phyloP scores from a whole-genome alignment of 768 basidiomycete genomes.

The Gymnopilus junonius region DNA sequence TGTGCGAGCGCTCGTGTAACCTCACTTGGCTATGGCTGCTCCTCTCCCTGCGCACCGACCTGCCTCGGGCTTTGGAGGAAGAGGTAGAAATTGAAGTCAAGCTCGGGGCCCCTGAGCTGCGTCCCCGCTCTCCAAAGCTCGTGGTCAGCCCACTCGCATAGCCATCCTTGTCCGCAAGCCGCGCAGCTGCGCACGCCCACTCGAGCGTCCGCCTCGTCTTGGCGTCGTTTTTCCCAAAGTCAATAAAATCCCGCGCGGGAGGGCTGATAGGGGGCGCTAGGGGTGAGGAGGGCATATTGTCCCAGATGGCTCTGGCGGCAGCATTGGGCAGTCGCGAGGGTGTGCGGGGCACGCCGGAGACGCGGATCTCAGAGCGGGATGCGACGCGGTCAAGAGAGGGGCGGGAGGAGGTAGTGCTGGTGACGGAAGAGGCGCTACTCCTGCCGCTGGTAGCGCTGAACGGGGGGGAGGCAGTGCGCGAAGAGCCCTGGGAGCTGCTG shows the following conservation, averaged over 20 bases:
- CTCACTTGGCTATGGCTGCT: neutral
- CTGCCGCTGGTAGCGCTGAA: constrained; percentile 31
- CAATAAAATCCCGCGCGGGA: constrained; percentile 48
- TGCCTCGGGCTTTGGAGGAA: neutral
- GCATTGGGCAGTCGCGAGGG: constrained; percentile 42
- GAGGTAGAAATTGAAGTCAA: neutral
- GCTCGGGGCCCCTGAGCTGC: constrained; percentile 1
- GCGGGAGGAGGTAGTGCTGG: constrained; percentile 35
- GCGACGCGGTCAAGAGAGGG: constrained; percentile 65
- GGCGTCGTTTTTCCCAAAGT: constrained; percentile 51
- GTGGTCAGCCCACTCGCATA: constrained; percentile 20
- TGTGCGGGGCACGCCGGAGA: constrained; percentile 40
- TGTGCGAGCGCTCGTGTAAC: neutral
- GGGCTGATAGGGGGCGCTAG: constrained; percentile 58
- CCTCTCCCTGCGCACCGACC: constrained; percentile 4
- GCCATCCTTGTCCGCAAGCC: constrained; percentile 49
- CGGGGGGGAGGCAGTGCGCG: constrained; percentile 25
- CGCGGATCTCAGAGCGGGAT: constrained; percentile 54
- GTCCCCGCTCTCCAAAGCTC: constrained; percentile 16
- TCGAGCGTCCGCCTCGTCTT: constrained; percentile 61
- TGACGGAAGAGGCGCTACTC: constrained; percentile 18
- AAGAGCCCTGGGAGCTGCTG: constrained; percentile 18
- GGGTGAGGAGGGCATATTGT: constrained; percentile 69
- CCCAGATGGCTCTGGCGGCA: constrained; percentile 47
- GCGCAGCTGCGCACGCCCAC: constrained; percentile 74